A percentile compares a stretch with the other conserved stretches of the same genome.
Conservation (phyloP, 2,329 filamentous ascomycete genomes). For the Cladophialophora carrionii region DNA sequence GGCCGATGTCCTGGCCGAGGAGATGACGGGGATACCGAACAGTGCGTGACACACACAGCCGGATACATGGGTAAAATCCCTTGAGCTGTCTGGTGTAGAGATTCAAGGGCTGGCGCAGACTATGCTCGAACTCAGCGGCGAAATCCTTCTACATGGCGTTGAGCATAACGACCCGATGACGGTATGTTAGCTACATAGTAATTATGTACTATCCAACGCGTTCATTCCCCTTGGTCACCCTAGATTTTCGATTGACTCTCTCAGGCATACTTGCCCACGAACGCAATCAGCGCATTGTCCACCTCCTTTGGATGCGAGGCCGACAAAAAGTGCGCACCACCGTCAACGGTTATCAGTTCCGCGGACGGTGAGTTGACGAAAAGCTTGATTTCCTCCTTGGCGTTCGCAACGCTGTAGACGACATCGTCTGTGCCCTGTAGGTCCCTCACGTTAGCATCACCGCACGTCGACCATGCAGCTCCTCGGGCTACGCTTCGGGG, state of each 20-base stretch:
- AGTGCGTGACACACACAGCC: neutral
- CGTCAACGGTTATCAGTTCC: slow-evolving; percentile 50
- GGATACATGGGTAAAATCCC: too few species aligned
- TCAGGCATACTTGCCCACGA: slow-evolving; percentile 39
- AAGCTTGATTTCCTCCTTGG: slow-evolving; percentile 53
- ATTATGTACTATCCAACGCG: neutral
- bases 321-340: slow-evolving; percentile 56
- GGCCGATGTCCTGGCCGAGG: slow-evolving; percentile 21
- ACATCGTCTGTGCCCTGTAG: slow-evolving; percentile 48
- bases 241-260: neutral
- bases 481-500: neutral
- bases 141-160: too few species aligned
- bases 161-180: too few species aligned
- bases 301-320: slow-evolving; percentile 54
- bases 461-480: neutral
- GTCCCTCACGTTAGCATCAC: slow-evolving; percentile 14
- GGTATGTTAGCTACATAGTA: too few species aligned
- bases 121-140: neutral
- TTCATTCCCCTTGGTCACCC: neutral
- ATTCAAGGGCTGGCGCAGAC: neutral
- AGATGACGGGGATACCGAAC: slow-evolving; percentile 26
- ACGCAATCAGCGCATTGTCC: slow-evolving; percentile 47
- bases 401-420: slow-evolving; percentile 50
- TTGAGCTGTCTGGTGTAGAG: neutral
- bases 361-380: slow-evolving; percentile 52